phyloP scores from a whole-genome alignment of 2,329 filamentous ascomycete genomes.

The Alternaria solani region DNA sequence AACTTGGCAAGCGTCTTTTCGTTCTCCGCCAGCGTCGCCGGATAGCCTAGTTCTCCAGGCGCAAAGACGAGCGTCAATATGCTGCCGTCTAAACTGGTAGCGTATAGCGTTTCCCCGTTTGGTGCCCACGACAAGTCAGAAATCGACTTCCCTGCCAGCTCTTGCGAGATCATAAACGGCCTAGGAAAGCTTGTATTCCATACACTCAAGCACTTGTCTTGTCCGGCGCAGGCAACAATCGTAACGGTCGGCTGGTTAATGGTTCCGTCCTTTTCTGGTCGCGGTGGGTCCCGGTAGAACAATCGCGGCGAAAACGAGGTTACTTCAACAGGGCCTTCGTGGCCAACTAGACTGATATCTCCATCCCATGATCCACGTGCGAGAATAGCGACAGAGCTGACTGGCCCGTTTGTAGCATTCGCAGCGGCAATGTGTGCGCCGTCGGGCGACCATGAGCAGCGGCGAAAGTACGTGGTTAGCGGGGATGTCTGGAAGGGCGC shows the following conservation, averaged over 20 bases:
- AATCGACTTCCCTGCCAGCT: constrained; percentile 88
- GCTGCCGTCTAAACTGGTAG: constrained; percentile 87
- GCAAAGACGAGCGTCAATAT: constrained; percentile 85
- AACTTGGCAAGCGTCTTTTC: constrained; percentile 93
- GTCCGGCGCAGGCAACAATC: constrained; percentile 94
- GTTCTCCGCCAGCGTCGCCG: constrained; percentile 85
- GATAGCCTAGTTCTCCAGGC: constrained; percentile 86
- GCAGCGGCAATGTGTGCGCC: constrained; percentile 96
- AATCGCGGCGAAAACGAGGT: constrained; percentile 95
- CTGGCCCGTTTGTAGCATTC: constrained; percentile 95
- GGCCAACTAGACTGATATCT: constrained; percentile 96
- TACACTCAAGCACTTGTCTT: constrained; percentile 93
- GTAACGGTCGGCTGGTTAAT: constrained; percentile 70
- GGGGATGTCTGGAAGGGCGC: constrained; percentile 89
- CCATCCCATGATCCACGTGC: constrained; percentile 92
- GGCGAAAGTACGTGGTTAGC: constrained; percentile 93
- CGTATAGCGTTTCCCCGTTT: constrained; percentile 85
- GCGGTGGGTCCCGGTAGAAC: constrained; percentile 75
- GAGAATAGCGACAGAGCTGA: constrained; percentile 96
- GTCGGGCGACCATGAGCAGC: constrained; percentile 97
- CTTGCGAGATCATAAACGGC: constrained; percentile 88
- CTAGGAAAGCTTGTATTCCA: constrained; percentile 98
- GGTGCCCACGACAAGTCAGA: constrained; percentile 95
- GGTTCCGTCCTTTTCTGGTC: constrained; percentile 59
- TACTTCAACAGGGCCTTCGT: constrained; percentile 96